Evolutionary conservation across 371 early-diverging fungal species (phyloP).

Genomic region (Apophysomyces variabilis): DNA sequence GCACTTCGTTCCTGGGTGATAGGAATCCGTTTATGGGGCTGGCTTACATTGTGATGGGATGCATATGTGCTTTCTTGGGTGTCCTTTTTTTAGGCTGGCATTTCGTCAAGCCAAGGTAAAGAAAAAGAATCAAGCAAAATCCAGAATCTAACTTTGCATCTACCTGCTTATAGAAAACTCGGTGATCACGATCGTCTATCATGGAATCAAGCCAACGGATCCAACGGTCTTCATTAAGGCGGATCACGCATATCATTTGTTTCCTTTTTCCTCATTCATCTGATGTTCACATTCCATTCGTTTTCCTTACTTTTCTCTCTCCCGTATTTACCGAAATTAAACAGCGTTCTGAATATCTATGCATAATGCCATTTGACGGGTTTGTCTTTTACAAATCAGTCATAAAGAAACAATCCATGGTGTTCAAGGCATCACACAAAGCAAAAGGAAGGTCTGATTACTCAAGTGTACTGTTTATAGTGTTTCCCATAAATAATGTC

Average conservation of each 20-base stretch:
- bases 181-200: conserved; percentile 96
- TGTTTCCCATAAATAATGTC: too few relatives aligned
- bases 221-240: not conserved
- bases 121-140: conserved; percentile 4
- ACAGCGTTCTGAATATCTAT: too few relatives aligned
- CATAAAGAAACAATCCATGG: too few relatives aligned
- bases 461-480: too few relatives aligned
- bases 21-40: conserved; percentile 95
- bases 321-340: not conserved
- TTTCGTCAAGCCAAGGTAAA: conserved; percentile 87
- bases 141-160: conserved; percentile 3
- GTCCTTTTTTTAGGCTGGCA: conserved; percentile 88
- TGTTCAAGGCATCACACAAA: too few relatives aligned
- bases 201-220: conserved; percentile 82
- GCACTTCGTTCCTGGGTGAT: conserved; percentile 94
- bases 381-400: too few relatives aligned
- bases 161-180: conserved; percentile 69
- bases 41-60: conserved; percentile 92
- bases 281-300: not conserved
- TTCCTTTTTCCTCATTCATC: not conserved
- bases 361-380: too few relatives aligned
- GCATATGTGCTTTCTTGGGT: conserved; percentile 86
- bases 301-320: not conserved
- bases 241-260: not conserved
- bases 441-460: too few relatives aligned